Percentiles rank a stretch among this genome's conserved stretches.
Evolutionary conservation across 148 eudicot genomes (phyloP).

Genomic region (Euryodendron excelsum): DNA sequence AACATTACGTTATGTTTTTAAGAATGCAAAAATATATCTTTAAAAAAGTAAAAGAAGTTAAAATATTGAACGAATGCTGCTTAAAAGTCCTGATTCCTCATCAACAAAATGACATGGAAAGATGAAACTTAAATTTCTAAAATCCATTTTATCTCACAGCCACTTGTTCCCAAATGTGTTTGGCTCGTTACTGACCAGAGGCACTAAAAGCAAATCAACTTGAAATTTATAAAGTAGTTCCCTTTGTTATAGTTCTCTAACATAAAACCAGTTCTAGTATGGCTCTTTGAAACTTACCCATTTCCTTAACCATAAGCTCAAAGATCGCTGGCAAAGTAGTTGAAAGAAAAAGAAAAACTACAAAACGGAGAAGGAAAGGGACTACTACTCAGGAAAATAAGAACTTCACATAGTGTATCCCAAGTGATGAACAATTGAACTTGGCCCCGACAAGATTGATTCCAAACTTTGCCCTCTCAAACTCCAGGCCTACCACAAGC

Average conservation of each 20-base stretch:
- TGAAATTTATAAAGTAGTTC: not conserved
- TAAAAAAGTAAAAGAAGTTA: not conserved
- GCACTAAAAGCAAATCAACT: not conserved
- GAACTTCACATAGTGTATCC: not conserved
- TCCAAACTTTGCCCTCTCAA: not conserved
- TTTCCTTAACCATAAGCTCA: not conserved
- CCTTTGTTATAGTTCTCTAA: not conserved
- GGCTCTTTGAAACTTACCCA: not conserved
- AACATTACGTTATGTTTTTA: not conserved
- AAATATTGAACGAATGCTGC: not conserved
- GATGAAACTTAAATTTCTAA: not conserved
- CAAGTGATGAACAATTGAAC: not conserved
- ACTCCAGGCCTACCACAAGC: not conserved
- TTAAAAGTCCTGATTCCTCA: not conserved
- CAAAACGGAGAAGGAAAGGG: not conserved
- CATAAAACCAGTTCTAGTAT: not conserved
- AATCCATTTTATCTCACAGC: not conserved
- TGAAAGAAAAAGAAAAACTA: not conserved
- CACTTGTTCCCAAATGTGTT: not conserved
- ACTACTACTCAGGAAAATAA: too few species aligned
- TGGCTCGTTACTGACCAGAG: not conserved
- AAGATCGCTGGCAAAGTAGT: not conserved
- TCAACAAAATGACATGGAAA: not conserved
- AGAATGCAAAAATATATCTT: not conserved
- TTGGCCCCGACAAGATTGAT: not conserved